Conservation (phyloP, 2,329 filamentous ascomycete species). For the Apiospora koreana region DNA sequence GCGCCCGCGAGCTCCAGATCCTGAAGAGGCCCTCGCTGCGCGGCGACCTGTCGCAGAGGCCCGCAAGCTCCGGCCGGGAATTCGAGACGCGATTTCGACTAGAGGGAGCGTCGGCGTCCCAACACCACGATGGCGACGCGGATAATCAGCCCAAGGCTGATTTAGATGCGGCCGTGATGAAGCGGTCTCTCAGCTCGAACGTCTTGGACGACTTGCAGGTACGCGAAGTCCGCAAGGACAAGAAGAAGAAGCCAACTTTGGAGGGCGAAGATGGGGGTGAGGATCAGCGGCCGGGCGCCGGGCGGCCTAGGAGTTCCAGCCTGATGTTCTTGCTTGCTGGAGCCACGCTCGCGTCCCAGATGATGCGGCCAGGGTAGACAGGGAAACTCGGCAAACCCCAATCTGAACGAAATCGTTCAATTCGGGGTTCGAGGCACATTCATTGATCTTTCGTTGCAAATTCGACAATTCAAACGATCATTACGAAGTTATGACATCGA, state of each 20-base stretch:
- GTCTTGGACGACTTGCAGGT: conserved; percentile 11
- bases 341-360: conserved; percentile 13
- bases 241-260: background rate
- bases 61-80: conserved; percentile 9
- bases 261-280: background rate
- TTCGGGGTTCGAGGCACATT: background rate
- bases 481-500: background rate
- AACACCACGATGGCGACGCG: background rate
- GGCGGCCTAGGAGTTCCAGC: conserved; percentile 9
- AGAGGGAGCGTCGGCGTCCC: background rate
- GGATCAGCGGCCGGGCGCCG: background rate
- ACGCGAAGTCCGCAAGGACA: background rate
- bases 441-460: background rate
- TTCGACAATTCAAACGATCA: background rate
- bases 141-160: background rate
- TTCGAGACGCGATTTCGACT: background rate
- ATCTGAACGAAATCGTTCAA: background rate
- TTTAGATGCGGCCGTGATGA: conserved; percentile 9
- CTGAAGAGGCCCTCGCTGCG: background rate
- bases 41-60: background rate
- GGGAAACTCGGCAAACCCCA: background rate
- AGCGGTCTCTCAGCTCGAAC: conserved; percentile 13
- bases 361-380: background rate
- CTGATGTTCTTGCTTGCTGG: conserved; percentile 14
- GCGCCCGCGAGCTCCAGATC: conserved; percentile 14